Evolutionary conservation across 2,329 filamentous ascomycete species (phyloP).

Genomic region (Xylaria sp.): DNA sequence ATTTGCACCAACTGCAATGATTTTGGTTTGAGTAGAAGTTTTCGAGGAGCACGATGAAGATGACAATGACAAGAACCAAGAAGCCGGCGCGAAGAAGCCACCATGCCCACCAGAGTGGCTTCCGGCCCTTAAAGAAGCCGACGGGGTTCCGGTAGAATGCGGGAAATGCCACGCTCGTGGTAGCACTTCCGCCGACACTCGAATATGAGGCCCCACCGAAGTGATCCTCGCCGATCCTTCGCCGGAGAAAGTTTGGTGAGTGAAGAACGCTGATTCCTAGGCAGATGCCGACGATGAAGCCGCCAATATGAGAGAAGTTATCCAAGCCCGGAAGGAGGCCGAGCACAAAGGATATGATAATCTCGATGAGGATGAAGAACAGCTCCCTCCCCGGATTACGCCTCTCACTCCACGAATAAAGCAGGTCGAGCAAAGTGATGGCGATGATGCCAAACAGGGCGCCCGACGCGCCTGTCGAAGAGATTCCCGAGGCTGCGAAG

Average conservation of each 20-base stretch:
- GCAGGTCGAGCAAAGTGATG: conserved; percentile 84
- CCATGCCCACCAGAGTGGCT: conserved; percentile 97
- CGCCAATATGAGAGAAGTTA: conserved; percentile 97
- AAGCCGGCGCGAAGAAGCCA: conserved; percentile 86
- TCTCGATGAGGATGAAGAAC: conserved; percentile 86
- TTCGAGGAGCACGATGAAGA: conserved; percentile 86
- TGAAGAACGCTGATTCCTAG: conserved; percentile 89
- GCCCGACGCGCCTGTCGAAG: conserved; percentile 90
- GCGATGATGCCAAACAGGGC: conserved; percentile 92
- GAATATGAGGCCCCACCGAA: conserved; percentile 70
- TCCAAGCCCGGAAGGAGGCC: conserved; percentile 92
- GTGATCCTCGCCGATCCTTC: conserved; percentile 74
- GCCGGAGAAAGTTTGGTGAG: conserved; percentile 83
- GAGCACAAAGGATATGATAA: conserved; percentile 89
- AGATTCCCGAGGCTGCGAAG: conserved; percentile 82
- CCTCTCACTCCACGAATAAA: conserved; percentile 92
- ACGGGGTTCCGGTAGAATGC: conserved; percentile 71
- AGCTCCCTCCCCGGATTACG: conserved; percentile 82
- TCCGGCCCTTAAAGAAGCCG: conserved; percentile 91
- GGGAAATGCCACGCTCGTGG: conserved; percentile 59
- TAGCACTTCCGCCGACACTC: conserved; percentile 65
- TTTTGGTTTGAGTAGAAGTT: conserved; percentile 88
- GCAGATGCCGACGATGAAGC: conserved; percentile 90
- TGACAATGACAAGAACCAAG: conserved; percentile 82
- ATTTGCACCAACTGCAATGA: conserved; percentile 92